Evolutionary conservation across 208 protist species (phyloP).

Genomic region (Crithidia sp.): DNA sequence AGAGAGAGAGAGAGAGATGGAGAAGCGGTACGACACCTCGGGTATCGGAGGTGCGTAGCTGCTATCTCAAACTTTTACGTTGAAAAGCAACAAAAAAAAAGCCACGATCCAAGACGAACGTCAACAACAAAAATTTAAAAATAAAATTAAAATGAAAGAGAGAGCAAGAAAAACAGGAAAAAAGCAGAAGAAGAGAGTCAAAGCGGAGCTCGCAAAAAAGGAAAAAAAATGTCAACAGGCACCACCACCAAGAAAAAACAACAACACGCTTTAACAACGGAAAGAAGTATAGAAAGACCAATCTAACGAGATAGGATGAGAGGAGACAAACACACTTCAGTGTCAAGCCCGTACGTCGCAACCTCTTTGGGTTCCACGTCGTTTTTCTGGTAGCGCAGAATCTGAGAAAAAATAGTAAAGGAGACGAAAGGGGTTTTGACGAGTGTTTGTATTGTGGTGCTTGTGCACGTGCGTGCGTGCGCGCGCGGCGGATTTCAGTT

Average conservation of each 20-base stretch:
- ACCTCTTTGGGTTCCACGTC: too few relatives aligned
- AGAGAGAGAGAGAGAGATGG: background rate
- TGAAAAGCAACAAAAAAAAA: slow-evolving; percentile 10
- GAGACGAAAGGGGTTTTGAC: background rate
- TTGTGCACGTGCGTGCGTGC: too few relatives aligned
- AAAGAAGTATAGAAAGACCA: too few relatives aligned
- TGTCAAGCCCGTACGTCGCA: too few relatives aligned
- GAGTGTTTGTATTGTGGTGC: background rate
- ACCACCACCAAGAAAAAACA: background rate
- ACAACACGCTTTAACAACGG: too few relatives aligned
- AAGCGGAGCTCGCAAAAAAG: background rate
- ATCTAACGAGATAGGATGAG: too few relatives aligned
- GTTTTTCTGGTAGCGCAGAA: background rate
- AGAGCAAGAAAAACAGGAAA: too few relatives aligned
- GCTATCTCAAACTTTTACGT: background rate
- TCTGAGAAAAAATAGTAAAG: background rate
- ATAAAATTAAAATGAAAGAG: too few relatives aligned
- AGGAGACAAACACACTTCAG: too few relatives aligned
- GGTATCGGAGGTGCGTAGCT: too few relatives aligned
- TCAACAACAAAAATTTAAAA: slow-evolving; percentile 10
- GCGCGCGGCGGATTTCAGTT: too few relatives aligned
- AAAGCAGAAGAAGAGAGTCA: too few relatives aligned
- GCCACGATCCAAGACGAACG: background rate
- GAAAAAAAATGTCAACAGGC: background rate
- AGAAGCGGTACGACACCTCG: background rate